These are phyloP conservation scores for Backusella sp. DNA, from an alignment of 192 early-diverging fungal genomes.

Conservation along the genomic window DNA sequence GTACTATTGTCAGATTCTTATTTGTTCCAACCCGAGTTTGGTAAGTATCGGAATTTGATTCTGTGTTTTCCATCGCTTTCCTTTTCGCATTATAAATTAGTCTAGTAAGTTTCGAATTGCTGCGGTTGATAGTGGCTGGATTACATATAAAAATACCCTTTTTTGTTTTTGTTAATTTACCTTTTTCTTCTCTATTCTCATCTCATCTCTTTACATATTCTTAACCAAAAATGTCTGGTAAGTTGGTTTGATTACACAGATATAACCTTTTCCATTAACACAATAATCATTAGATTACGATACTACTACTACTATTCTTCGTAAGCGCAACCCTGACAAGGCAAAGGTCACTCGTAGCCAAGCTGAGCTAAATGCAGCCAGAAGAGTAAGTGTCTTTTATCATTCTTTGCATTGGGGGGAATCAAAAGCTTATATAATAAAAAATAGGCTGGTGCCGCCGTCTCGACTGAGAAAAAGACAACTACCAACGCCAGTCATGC, in stretches of 20 bases:
- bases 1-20: too few species aligned
- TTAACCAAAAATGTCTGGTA: neutral
- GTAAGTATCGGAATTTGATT: too few species aligned
- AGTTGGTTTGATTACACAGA: neutral
- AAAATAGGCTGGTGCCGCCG: conserved; percentile 51
- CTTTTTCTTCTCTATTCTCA: neutral
- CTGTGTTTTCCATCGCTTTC: neutral
- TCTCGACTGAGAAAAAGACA: conserved; percentile 75
- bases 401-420: neutral
- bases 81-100: neutral
- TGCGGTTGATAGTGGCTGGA: neutral
- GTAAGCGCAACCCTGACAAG: conserved; percentile 64
- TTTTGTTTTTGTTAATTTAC: neutral
- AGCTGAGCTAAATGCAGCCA: conserved; percentile 72
- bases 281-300: conserved; percentile 59
- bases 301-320: conserved; percentile 65
- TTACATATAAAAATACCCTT: neutral
- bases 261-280: neutral
- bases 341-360: conserved; percentile 60
- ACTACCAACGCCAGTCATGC: conserved; percentile 59
- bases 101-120: neutral
- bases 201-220: neutral
- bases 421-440: neutral
- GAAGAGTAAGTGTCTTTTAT: conserved; percentile 44
- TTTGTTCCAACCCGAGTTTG: too few species aligned